phyloP scores from a whole-genome alignment of 164 flowering plant species.

The Macadamia integrifolia region DNA sequence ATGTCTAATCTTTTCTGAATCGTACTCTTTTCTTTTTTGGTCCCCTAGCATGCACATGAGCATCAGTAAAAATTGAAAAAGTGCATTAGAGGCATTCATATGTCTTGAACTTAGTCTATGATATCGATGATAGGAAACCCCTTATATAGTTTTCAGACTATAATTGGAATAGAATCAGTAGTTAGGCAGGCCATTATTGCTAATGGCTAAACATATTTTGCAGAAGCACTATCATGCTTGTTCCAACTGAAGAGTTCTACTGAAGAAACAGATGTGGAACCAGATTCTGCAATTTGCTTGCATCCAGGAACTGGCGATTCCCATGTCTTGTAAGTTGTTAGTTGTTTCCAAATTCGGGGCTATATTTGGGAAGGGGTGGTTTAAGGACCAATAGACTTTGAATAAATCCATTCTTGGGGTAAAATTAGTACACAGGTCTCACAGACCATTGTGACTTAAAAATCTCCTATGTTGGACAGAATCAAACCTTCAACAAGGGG shows the following conservation, averaged over 20 bases:
- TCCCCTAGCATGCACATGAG: too few relatives aligned
- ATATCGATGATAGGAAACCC: too few relatives aligned
- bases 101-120: too few relatives aligned
- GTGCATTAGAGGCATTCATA: too few relatives aligned
- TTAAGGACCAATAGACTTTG: neutral
- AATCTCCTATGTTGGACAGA: too few relatives aligned
- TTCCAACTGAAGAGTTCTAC: conserved; percentile 62
- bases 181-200: neutral
- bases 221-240: conserved; percentile 64
- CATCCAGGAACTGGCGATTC: conserved; percentile 68
- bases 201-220: conserved; percentile 5
- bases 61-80: too few relatives aligned
- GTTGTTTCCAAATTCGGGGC: neutral
- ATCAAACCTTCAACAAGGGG: too few relatives aligned
- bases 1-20: too few relatives aligned
- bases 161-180: neutral
- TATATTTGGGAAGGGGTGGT: neutral
- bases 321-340: conserved; percentile 72
- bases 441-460: too few relatives aligned
- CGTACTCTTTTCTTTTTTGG: too few relatives aligned
- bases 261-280: conserved; percentile 47
- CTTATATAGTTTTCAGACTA: neutral
- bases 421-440: too few relatives aligned
- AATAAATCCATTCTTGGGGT: neutral
- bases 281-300: conserved; percentile 54